phyloP scores from a whole-genome alignment of 1,284 basidiomycete species.

The Cutaneotrichosporon spelunceum region DNA sequence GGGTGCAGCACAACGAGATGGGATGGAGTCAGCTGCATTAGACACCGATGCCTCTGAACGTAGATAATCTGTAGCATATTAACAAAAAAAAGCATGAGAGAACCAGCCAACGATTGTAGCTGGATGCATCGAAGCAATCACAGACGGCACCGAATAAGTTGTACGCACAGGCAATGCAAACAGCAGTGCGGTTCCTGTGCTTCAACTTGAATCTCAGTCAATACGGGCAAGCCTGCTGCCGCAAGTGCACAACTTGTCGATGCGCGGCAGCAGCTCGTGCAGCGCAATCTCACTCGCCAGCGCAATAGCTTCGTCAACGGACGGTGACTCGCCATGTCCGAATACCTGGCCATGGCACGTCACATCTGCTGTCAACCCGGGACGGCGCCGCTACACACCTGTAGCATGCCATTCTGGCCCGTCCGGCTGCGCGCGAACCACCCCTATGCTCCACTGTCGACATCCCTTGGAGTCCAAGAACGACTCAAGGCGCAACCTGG shows the following conservation, averaged over 20 bases:
- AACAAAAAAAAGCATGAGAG: too few species aligned
- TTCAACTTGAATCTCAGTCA: neutral
- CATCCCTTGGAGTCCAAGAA: slow-evolving; percentile 1
- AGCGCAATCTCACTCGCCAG: neutral
- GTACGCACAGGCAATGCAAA: too few species aligned
- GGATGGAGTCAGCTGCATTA: neutral
- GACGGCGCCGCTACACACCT: neutral
- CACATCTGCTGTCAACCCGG: neutral
- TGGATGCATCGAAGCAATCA: too few species aligned
- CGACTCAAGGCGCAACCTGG: neutral
- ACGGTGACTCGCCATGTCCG: neutral
- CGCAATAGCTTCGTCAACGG: neutral
- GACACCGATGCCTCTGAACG: neutral
- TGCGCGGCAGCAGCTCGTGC: neutral
- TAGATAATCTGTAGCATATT: neutral
- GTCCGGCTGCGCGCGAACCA: neutral
- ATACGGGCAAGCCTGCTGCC: neutral
- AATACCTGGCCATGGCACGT: neutral
- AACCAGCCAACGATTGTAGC: too few species aligned
- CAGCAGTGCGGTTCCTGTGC: too few species aligned
- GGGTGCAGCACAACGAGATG: neutral
- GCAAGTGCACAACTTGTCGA: neutral
- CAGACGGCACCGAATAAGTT: too few species aligned
- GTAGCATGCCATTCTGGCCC: neutral
- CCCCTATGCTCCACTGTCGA: neutral